phyloP scores from a whole-genome alignment of 2,329 filamentous ascomycete genomes.

The Pseudopithomyces maydicus region DNA sequence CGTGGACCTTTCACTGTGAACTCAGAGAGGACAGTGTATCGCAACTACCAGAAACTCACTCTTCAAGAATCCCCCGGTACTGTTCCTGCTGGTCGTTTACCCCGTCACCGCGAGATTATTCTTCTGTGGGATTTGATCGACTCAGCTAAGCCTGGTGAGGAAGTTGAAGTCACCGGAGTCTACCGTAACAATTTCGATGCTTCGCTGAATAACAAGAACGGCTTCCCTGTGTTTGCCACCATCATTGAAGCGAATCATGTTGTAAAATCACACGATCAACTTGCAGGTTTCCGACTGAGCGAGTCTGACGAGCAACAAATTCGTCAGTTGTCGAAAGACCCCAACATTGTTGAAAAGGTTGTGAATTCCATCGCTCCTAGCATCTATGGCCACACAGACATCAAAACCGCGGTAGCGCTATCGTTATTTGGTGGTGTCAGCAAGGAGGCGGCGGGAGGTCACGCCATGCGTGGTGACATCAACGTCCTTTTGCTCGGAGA shows the following conservation, averaged over 20 bases:
- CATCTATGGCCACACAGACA: constrained; percentile 95
- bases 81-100: constrained; percentile 91
- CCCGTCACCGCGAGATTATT: constrained; percentile 91
- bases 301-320: constrained; percentile 95
- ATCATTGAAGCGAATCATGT: constrained; percentile 97
- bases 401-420: constrained; percentile 94
- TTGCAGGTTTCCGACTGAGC: constrained; percentile 93
- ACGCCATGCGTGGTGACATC: constrained; percentile 94
- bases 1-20: constrained; percentile 94
- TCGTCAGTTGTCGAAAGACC: constrained; percentile 83
- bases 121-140: constrained; percentile 97
- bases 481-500: constrained; percentile 96
- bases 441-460: constrained; percentile 86
- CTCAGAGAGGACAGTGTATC: constrained; percentile 96
- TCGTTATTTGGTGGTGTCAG: constrained; percentile 94
- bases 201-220: constrained; percentile 96
- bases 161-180: constrained; percentile 94
- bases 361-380: constrained; percentile 92
- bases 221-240: constrained; percentile 97
- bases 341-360: constrained; percentile 90
- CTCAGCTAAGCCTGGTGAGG: constrained; percentile 93
- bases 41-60: constrained; percentile 98
- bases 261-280: constrained; percentile 94
- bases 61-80: constrained; percentile 97
- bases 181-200: constrained; percentile 99